Evolutionary conservation across 306 rosid genomes (phyloP), one percentile per base, ranked within the genome.

Genomic region (Astragalus glycyphyllos): DNA sequence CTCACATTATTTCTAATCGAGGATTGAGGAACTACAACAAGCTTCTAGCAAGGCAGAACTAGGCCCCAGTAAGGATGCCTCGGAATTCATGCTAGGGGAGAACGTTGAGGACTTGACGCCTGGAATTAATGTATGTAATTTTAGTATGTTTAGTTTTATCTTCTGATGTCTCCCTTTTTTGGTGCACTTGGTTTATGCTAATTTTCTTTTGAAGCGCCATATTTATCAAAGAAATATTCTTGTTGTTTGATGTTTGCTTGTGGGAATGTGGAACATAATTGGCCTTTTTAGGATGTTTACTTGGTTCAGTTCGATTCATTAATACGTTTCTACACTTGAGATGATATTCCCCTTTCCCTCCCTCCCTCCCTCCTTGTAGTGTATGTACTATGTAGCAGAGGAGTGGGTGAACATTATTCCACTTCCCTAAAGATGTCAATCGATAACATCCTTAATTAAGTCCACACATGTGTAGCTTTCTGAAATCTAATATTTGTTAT

Each of bases 21-120:
- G 82, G 69, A 82, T 91, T 55, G 90, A 85, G 75, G 84, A 58
- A 65, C 84, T 86, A 79, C 80, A 83, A 75, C 82, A 81, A 87
- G 84, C 64, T 64, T 83, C 95, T 75, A 66, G 67, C 44, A 83
- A 82, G 81, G 82, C 63, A 79, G 90, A 92, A 75, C 75, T 74
- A 38, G 86, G 85, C 55, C 41, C 73, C 9, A 16, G 48, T 59
- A 72, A 11, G 69, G 87, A 88, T 20, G 86, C 79, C 41, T 55
- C 81, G 38, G 86, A 44, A 85, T 81, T 61, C 35, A 35, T 64
- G 72, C 55, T 65, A 0, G 83, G 51, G 35, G 85, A 79, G 67
- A 88, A 84, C 75, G 80, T 55, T 55, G 79, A 20, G 80, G 86
- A 82, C 72, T 49, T 16, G 45, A 51, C 72, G 29, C 81, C 58